Evolutionary conservation across 768 basidiomycete species (phyloP).

Genomic region (Boletellus emodensis): DNA sequence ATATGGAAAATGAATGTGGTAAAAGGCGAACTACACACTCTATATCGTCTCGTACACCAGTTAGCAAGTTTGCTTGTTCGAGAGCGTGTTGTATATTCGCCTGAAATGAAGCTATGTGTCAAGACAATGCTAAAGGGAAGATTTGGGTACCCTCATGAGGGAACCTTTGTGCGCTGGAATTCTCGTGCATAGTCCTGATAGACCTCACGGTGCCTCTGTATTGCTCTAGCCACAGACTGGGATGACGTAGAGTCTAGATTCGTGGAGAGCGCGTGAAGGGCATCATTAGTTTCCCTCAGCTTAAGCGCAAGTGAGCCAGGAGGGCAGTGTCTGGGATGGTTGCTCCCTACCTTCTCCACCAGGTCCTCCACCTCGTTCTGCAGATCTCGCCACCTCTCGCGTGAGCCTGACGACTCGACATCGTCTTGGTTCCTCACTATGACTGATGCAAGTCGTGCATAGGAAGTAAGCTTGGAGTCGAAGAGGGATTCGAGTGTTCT

Average conservation of each 20-base stretch:
- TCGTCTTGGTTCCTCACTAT: constrained; percentile 53
- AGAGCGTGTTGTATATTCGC: constrained; percentile 77
- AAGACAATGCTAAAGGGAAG: neutral
- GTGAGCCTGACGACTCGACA: constrained; percentile 66
- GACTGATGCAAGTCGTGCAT: constrained; percentile 77
- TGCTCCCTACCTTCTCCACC: constrained; percentile 65
- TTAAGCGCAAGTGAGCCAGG: constrained; percentile 32
- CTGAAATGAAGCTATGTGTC: constrained; percentile 35
- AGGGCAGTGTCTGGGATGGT: neutral
- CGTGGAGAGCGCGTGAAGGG: constrained; percentile 63
- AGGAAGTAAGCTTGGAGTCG: constrained; percentile 86
- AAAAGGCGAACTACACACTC: constrained; percentile 52
- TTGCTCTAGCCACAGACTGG: constrained; percentile 80
- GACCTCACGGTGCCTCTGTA: constrained; percentile 88
- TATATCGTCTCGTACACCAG: constrained; percentile 92
- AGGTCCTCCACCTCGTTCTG: constrained; percentile 86
- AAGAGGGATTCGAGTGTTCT: constrained; percentile 91
- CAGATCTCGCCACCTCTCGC: constrained; percentile 74
- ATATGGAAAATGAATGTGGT: neutral
- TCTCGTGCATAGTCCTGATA: constrained; percentile 86
- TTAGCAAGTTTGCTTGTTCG: constrained; percentile 83
- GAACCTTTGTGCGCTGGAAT: constrained; percentile 79
- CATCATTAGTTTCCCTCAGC: constrained; percentile 86
- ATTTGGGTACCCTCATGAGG: neutral
- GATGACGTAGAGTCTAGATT: constrained; percentile 65